Evolutionary conservation across 2,329 filamentous ascomycete genomes (phyloP).

Genomic region (Plenodomus lindquistii): DNA sequence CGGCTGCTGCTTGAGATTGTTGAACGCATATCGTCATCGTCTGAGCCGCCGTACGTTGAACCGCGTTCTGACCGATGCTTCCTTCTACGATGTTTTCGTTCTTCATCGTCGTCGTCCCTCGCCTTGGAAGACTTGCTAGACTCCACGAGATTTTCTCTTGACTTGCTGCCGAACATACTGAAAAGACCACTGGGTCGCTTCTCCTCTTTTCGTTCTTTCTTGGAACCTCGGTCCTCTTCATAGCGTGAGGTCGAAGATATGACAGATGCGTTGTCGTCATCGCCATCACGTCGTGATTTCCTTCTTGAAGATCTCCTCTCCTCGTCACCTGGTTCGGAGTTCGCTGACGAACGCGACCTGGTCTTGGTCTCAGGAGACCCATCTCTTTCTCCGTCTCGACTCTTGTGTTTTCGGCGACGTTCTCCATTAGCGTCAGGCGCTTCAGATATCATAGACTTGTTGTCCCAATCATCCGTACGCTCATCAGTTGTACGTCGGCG

Average conservation of each 20-base stretch:
- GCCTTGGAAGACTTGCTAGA: constrained; percentile 39
- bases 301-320: constrained; percentile 44
- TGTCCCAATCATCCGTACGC: constrained; percentile 45
- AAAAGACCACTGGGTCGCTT: constrained; percentile 53
- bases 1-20: constrained; percentile 40
- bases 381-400: constrained; percentile 37
- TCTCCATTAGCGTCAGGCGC: constrained; percentile 41
- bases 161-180: constrained; percentile 53
- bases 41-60: constrained; percentile 43
- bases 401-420: constrained; percentile 39
- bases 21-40: constrained; percentile 44
- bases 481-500: constrained; percentile 42
- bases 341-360: constrained; percentile 38
- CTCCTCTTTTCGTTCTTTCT: constrained; percentile 43
- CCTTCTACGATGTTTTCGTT: constrained; percentile 51
- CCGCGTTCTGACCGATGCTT: constrained; percentile 46
- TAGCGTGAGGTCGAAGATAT: constrained; percentile 46
- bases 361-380: constrained; percentile 32
- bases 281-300: constrained; percentile 48
- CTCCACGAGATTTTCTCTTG: constrained; percentile 43
- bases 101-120: constrained; percentile 43
- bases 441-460: constrained; percentile 45
- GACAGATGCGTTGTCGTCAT: constrained; percentile 49
- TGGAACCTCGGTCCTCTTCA: constrained; percentile 45
- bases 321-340: constrained; percentile 49